Conservation (phyloP, 495 filamentous ascomycete species). For the Penicillium ucsense region DNA sequence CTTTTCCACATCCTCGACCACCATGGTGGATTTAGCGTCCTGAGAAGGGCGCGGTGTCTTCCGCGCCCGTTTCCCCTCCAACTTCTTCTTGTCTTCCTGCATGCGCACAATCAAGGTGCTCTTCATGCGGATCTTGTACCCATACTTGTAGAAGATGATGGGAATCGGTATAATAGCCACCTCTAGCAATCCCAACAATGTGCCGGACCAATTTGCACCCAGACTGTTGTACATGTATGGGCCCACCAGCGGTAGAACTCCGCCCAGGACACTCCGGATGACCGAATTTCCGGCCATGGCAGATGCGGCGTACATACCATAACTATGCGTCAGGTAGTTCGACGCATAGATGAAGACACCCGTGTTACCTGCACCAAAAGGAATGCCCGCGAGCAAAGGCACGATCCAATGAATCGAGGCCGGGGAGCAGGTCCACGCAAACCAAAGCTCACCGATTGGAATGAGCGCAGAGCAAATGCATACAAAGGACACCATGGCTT, state of each 20-base stretch:
- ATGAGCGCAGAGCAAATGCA: slow-evolving; percentile 58
- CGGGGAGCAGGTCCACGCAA: slow-evolving; percentile 72
- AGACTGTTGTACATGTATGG: slow-evolving; percentile 60
- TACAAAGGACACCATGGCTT: slow-evolving; percentile 65
- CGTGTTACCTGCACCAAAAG: slow-evolving; percentile 70
- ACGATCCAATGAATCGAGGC: slow-evolving; percentile 63
- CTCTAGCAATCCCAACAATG: slow-evolving; percentile 61
- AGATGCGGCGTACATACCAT: slow-evolving; percentile 69
- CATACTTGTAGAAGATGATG: slow-evolving; percentile 68
- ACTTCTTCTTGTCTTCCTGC: slow-evolving; percentile 57
- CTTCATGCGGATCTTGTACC: slow-evolving; percentile 54
- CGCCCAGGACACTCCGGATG: slow-evolving; percentile 57
- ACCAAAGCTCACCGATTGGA: slow-evolving; percentile 65
- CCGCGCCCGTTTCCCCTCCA: slow-evolving; percentile 37
- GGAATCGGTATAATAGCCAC: slow-evolving; percentile 67
- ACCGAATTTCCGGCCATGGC: slow-evolving; percentile 73
- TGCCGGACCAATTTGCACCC: slow-evolving; percentile 71
- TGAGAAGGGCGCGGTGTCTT: slow-evolving; percentile 2
- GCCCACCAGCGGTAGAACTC: slow-evolving; percentile 63
- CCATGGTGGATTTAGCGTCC: neutral
- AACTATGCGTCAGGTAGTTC: slow-evolving; percentile 69
- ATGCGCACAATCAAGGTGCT: slow-evolving; percentile 59
- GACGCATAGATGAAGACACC: slow-evolving; percentile 70
- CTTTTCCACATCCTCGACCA: slow-evolving; percentile 10
- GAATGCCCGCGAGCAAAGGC: slow-evolving; percentile 66